Evolutionary conservation across 345 rosid genomes (phyloP).

Genomic region (thale cress (Arabidopsis thaliana)): TAIR10.1 NC_003075.7:23001-23500

Average conservation of each 20-base stretch:
- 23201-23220: slow-evolving; percentile 31
- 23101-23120: slow-evolving; percentile 65
- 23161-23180: slow-evolving; percentile 40
- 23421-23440: slow-evolving; percentile 45
- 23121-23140: slow-evolving; percentile 55
- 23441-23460: slow-evolving; percentile 69
- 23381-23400: slow-evolving; percentile 50
- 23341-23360: slow-evolving; percentile 46
- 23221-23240: slow-evolving; percentile 25
- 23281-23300: slow-evolving; percentile 30
- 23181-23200: slow-evolving; percentile 55
- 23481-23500: slow-evolving; percentile 56
- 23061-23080: slow-evolving; percentile 55
- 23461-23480: slow-evolving; percentile 54
- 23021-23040: slow-evolving; percentile 80
- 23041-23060: slow-evolving; percentile 62
- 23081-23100: slow-evolving; percentile 57
- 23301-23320: slow-evolving; percentile 48
- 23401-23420: slow-evolving; percentile 32
- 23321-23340: slow-evolving; percentile 49
- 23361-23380: slow-evolving; percentile 47
- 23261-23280: slow-evolving; percentile 40
- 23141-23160: slow-evolving; percentile 46
- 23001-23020: slow-evolving; percentile 72
- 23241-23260: slow-evolving; percentile 33